These are phyloP conservation scores for Aspergillus eucalypticola DNA, from an alignment of 2,329 filamentous ascomycete species.

Conservation along the genomic window DNA sequence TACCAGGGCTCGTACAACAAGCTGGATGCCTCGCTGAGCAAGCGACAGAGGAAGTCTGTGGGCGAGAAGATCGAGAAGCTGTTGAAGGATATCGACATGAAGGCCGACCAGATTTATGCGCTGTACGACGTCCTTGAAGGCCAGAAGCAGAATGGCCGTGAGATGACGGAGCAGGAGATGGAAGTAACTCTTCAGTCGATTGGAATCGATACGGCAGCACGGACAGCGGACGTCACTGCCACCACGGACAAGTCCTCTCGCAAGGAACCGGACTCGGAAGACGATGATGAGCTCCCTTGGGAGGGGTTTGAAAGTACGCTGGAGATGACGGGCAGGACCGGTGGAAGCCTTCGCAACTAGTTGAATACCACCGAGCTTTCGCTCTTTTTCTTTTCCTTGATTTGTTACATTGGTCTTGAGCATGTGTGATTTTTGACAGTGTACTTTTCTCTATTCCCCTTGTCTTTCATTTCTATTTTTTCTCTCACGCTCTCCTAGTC, in stretches of 20 bases:
- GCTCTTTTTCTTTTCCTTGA: not conserved
- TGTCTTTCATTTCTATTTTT: not conserved
- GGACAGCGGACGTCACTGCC: slow-evolving; percentile 28
- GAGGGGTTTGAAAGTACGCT: slow-evolving; percentile 47
- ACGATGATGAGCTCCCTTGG: slow-evolving; percentile 46
- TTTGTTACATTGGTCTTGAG: not conserved
- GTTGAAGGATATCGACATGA: slow-evolving; percentile 66
- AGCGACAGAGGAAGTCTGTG: slow-evolving; percentile 63
- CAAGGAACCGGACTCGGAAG: slow-evolving; percentile 22
- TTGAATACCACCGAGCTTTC: not conserved
- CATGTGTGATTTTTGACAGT: not conserved
- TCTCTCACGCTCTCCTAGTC: not conserved
- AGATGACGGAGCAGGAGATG: slow-evolving; percentile 63
- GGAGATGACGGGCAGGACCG: slow-evolving; percentile 38
- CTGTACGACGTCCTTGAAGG: slow-evolving; percentile 83
- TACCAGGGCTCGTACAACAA: slow-evolving; percentile 64
- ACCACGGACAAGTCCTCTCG: slow-evolving; percentile 32
- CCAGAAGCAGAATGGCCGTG: slow-evolving; percentile 66
- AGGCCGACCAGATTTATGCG: slow-evolving; percentile 77
- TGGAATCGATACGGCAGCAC: slow-evolving; percentile 34
- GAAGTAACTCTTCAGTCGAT: slow-evolving; percentile 62
- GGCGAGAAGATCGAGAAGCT: slow-evolving; percentile 63
- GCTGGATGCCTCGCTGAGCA: slow-evolving; percentile 67
- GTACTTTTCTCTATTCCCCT: not conserved
- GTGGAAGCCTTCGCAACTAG: slow-evolving; percentile 22